These are phyloP conservation scores for Ophiostoma sp. DNA, from an alignment of 2,329 filamentous ascomycete species.

Conservation along the genomic window DNA sequence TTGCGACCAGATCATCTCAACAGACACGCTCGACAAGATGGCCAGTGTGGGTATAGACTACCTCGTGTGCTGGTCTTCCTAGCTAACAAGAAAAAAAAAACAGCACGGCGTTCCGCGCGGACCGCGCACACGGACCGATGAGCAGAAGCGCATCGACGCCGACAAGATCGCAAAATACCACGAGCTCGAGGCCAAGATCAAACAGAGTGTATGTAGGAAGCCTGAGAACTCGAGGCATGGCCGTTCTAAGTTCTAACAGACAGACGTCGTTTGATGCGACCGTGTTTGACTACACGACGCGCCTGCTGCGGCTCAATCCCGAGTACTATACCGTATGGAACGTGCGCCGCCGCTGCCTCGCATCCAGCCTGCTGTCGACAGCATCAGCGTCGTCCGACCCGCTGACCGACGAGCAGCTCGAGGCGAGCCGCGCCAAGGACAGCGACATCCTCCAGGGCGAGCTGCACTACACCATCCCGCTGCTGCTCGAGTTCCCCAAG, in stretches of 20 bases:
- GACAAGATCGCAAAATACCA: conserved; percentile 73
- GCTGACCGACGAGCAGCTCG: conserved; percentile 5
- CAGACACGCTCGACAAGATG: not conserved
- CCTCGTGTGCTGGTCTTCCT: accelerated
- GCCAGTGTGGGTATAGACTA: conserved; percentile 1
- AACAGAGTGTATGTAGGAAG: conserved; percentile 49
- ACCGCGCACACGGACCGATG: conserved; percentile 57
- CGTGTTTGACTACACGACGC: conserved; percentile 63
- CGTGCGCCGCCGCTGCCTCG: conserved; percentile 68
- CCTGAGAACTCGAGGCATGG: too few species aligned
- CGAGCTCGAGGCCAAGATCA: conserved; percentile 61
- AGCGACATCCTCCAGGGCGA: conserved; percentile 60
- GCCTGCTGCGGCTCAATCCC: conserved; percentile 69
- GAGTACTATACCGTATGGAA: conserved; percentile 94
- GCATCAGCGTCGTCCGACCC: conserved; percentile 44
- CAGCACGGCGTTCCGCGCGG: conserved; percentile 82
- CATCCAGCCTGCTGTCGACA: conserved; percentile 49
- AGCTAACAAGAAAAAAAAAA: conserved; percentile 25
- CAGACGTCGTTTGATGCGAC: conserved; percentile 45
- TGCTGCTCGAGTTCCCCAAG: conserved; percentile 82
- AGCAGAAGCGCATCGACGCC: conserved; percentile 64
- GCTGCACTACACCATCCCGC: conserved; percentile 72
- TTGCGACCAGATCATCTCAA: not conserved
- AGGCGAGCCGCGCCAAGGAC: conserved; percentile 7
- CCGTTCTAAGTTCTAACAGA: not conserved